Conservation (phyloP, 441 rosid genomes). For the Omphalea diandra region DNA sequence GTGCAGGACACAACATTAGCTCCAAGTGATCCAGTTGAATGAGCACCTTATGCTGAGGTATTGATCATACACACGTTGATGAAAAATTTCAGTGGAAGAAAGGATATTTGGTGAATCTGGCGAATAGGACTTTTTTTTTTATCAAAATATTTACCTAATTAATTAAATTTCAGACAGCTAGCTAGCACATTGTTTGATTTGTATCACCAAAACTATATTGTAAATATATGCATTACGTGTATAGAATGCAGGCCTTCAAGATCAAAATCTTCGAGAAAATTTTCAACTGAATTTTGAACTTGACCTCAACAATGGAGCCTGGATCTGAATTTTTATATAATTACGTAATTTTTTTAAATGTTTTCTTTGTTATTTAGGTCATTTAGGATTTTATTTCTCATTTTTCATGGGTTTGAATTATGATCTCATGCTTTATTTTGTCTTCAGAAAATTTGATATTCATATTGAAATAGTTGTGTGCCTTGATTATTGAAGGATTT, state of each 20-base stretch:
- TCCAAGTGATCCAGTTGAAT: slow-evolving; percentile 66
- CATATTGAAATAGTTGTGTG: not conserved
- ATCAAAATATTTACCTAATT: too few relatives aligned
- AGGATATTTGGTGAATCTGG: too few relatives aligned
- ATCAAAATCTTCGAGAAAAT: too few relatives aligned
- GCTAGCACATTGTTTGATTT: too few relatives aligned
- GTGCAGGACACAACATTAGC: slow-evolving; percentile 62
- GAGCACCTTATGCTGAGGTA: too few relatives aligned
- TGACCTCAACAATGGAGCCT: slow-evolving; percentile 19
- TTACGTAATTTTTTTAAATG: slow-evolving; percentile 15
- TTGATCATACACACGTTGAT: too few relatives aligned
- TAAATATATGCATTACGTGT: too few relatives aligned
- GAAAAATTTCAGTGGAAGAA: too few relatives aligned
- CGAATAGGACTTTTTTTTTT: too few relatives aligned
- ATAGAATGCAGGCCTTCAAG: too few relatives aligned
- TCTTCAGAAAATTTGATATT: not conserved
- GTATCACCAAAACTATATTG: too few relatives aligned
- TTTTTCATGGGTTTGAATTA: not conserved
- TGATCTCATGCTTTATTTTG: not conserved
- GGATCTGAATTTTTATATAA: slow-evolving; percentile 16
- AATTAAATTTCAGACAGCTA: too few relatives aligned
- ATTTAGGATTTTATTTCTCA: not conserved
- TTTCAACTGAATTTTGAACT: not conserved
- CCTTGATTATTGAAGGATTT: not conserved
- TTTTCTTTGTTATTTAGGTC: not conserved